Base-by-base conservation (phyloP, 805 yeast species). In the Ogataea trehalophila region DNA sequence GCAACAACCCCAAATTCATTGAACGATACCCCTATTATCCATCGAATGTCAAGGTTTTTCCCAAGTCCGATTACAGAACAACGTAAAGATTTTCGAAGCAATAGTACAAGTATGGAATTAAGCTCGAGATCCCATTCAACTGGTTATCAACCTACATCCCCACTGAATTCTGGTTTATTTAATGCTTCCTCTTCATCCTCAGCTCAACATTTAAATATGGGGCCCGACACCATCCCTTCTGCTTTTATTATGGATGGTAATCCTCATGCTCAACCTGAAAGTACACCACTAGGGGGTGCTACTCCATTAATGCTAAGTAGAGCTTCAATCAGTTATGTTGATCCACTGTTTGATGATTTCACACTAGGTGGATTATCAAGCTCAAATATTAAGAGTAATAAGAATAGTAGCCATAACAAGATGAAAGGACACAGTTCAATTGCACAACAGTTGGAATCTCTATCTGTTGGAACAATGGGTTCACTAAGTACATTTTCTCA, bases 41-140 rank as follows among this genome's bases (percentile, higher is more conserved):
- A 54, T 35, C 49, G 67, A 18, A 60, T 61, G 57, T 62, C 70
- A 4, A 50, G 71, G 23, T 67, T 67, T 43, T 67, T 67, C 44
- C 72, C 72, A 3, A 63, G 67, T 33, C 70, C 70, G 4, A 43
- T 53, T 5, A 35, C 51, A 7, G 66, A 61, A 20, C 60, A 56
- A 18, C 50, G 52, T 11, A 45, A 44, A 16, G 61, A 58, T 4
- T 47, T 47, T 29, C 39, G 44, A n/a, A 31, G 42, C 5, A 41
- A 22, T 22, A 38, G 39, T 16, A 22, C 40, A 14, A 26, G 41
- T 23, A 20, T 38, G 37, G 54, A 45, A n/a, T 37, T 41, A 39
- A 47, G 50, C 18, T 45, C 46, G 11, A 45, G 59, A 16, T 51
- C 63, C 2, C 52, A 55, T 8, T 54, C 61, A 2, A 45, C 52